These are phyloP conservation scores for barley (Hordeum vulgare) DNA, from an alignment of 176 grass and related monocot genomes.

Conservation along the genomic window DNA sequence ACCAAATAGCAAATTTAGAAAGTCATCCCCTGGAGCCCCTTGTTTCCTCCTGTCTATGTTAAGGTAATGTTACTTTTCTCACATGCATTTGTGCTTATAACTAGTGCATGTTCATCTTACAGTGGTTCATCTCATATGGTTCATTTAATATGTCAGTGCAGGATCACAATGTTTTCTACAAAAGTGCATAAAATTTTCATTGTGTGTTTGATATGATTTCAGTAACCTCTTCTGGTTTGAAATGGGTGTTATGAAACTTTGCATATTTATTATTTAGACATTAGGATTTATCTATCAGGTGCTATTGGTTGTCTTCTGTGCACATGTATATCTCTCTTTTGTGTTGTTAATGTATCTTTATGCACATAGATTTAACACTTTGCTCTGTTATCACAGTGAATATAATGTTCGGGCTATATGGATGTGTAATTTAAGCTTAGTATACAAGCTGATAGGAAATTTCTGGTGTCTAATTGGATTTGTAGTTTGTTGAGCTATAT, in stretches of 20 bases:
- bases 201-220: not conserved
- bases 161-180: not conserved
- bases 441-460: not conserved
- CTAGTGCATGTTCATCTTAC: not conserved
- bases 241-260: not conserved
- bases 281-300: not conserved
- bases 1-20: conserved; percentile 88
- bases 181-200: not conserved
- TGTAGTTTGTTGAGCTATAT: not conserved
- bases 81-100: not conserved
- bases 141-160: not conserved
- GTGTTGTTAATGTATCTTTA: not conserved
- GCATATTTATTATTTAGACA: not conserved
- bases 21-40: conserved; percentile 58
- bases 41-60: conserved; percentile 62
- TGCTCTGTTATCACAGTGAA: not conserved
- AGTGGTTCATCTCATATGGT: not conserved
- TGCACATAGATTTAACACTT: not conserved
- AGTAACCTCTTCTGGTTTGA: not conserved
- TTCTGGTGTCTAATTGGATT: not conserved
- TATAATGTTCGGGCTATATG: not conserved
- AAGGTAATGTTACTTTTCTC: conserved; percentile 36
- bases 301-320: not conserved
- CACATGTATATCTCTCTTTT: not conserved
- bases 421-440: not conserved